Evolutionary conservation across 2,329 filamentous ascomycete genomes (phyloP).

Genomic region (Colletotrichum cereale): DNA sequence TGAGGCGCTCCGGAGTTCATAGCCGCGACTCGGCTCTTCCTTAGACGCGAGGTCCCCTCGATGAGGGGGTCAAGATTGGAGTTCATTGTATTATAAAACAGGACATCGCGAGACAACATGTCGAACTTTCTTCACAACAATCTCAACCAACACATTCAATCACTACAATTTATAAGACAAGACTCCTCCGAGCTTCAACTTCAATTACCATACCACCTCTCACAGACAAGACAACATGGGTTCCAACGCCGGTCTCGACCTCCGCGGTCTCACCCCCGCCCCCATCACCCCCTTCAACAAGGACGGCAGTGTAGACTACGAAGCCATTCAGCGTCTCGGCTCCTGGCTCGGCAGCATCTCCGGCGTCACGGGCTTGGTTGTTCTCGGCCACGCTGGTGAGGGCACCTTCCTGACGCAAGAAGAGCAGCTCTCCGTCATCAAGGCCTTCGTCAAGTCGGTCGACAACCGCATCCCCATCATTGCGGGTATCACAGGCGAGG

Average conservation of each 20-base stretch:
- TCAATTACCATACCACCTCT: neutral
- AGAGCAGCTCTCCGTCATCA: slow-evolving; percentile 63
- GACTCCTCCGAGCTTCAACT: neutral
- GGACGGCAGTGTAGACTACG: slow-evolving; percentile 62
- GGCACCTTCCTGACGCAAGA: slow-evolving; percentile 65
- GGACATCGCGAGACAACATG: neutral
- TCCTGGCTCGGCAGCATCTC: slow-evolving; percentile 65
- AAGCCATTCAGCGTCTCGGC: slow-evolving; percentile 64
- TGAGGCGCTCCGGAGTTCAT: neutral
- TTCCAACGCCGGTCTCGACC: slow-evolving; percentile 51
- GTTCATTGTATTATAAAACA: slow-evolving; percentile 22
- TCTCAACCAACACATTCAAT: too few relatives aligned
- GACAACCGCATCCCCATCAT: slow-evolving; percentile 64
- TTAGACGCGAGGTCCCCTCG: slow-evolving; percentile 14
- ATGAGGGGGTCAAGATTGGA: neutral
- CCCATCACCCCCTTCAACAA: slow-evolving; percentile 65
- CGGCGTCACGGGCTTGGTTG: slow-evolving; percentile 65
- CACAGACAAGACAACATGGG: slow-evolving; percentile 43
- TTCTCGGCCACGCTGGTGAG: slow-evolving; percentile 67
- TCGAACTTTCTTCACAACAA: neutral
- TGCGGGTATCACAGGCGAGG: slow-evolving; percentile 65
- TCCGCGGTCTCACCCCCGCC: slow-evolving; percentile 62
- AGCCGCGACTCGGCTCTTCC: slow-evolving; percentile 24
- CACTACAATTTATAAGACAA: neutral
- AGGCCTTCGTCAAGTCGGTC: slow-evolving; percentile 64